Percentiles rank a stretch among this genome's conserved stretches.
Evolutionary conservation across 495 filamentous ascomycete species (phyloP).

Genomic region (Amphirosellinia nigrospora): DNA sequence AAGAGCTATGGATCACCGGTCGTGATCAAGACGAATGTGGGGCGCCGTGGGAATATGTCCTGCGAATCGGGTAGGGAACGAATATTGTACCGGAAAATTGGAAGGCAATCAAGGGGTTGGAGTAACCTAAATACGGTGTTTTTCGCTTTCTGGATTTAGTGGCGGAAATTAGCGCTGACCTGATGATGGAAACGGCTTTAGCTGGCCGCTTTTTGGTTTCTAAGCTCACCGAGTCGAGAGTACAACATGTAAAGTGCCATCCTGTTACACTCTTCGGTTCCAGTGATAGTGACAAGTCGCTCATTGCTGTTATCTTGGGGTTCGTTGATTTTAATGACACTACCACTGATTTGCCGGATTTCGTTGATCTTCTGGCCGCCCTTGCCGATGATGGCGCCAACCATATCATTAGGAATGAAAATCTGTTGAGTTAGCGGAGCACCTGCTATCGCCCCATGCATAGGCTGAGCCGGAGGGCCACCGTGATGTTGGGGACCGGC

Average conservation of each 20-base stretch:
- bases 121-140: conserved; percentile 68
- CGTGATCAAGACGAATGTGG: conserved; percentile 17
- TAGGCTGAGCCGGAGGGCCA: conserved; percentile 70
- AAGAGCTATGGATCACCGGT: conserved; percentile 17
- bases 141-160: conserved; percentile 71
- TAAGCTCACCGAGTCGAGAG: conserved; percentile 84
- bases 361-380: conserved; percentile 99
- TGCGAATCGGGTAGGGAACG: conserved; percentile 14
- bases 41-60: conserved; percentile 15
- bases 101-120: conserved; percentile 22
- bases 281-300: conserved; percentile 94
- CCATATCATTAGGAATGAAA: conserved; percentile 99
- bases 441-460: conserved; percentile 74
- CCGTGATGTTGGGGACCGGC: conserved; percentile 56
- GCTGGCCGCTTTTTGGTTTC: conserved; percentile 28
- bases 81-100: conserved; percentile 23
- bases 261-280: conserved; percentile 96
- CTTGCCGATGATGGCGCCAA: conserved; percentile 98
- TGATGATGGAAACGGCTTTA: conserved; percentile 30
- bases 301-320: conserved; percentile 99
- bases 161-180: conserved; percentile 23
- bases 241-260: conserved; percentile 99
- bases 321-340: conserved; percentile 99
- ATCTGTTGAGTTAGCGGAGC: conserved; percentile 97
- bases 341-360: conserved; percentile 93